Percentiles rank a stretch among this genome's conserved stretches.
phyloP scores from a whole-genome alignment of 2,329 filamentous ascomycete species.

The Cercospora brassicicola region DNA sequence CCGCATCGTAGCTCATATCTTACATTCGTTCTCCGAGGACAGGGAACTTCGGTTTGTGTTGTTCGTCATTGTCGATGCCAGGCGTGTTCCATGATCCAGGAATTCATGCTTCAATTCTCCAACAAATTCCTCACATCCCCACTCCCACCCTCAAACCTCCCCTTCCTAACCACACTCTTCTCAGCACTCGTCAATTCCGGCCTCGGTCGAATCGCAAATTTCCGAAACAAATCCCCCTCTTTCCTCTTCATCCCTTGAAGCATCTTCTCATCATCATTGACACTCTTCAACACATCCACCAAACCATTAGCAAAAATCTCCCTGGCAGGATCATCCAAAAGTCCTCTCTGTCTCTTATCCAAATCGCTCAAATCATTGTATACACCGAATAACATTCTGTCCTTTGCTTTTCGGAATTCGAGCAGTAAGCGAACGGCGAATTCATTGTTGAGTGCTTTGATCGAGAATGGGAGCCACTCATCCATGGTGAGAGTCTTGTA shows the following conservation, averaged over 20 bases:
- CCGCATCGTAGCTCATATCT: not conserved
- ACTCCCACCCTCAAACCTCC: not conserved
- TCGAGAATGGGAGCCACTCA: constrained; percentile 40
- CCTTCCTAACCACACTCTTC: constrained; percentile 4
- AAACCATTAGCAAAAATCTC: constrained; percentile 28
- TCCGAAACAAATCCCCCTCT: not conserved
- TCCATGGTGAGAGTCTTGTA: constrained; percentile 37
- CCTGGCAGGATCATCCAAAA: constrained; percentile 26
- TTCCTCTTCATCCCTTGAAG: not conserved
- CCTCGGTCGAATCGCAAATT: not conserved
- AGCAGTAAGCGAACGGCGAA: constrained; percentile 36
- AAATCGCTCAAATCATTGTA: constrained; percentile 29
- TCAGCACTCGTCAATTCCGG: not conserved
- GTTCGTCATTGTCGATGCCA: not conserved
- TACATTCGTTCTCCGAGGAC: not conserved
- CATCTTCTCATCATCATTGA: not conserved
- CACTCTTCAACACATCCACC: constrained; percentile 23
- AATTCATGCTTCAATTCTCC: not conserved
- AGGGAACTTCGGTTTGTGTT: not conserved
- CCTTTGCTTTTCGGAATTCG: constrained; percentile 41
- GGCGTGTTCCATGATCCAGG: too few species aligned
- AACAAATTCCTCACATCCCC: constrained; percentile 13
- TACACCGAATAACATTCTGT: constrained; percentile 34
- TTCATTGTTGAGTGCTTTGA: constrained; percentile 24
- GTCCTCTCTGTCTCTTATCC: not conserved